Conservation (phyloP, 805 yeast species). For the Blastobotrys attinorum region DNA sequence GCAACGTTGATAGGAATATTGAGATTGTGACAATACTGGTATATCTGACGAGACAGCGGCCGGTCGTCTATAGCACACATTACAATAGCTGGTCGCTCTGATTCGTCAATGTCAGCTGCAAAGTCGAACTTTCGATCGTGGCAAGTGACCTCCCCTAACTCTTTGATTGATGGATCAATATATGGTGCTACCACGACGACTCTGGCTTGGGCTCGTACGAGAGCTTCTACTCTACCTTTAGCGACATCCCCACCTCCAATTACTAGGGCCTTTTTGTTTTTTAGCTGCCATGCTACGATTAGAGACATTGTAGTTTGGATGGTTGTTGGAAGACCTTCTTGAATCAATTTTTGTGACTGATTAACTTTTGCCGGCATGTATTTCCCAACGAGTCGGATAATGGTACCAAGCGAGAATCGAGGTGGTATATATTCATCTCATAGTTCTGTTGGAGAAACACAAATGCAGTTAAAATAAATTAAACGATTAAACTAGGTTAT, state of each 20-base stretch:
- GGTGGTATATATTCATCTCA: too few relatives aligned
- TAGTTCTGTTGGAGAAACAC: too few relatives aligned
- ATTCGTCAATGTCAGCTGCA: slow-evolving; percentile 24
- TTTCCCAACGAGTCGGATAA: too few relatives aligned
- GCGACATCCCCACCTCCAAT: slow-evolving; percentile 71
- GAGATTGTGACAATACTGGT: slow-evolving; percentile 39
- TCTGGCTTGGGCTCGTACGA: slow-evolving; percentile 61
- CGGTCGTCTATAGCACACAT: slow-evolving; percentile 73
- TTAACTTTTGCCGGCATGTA: too few relatives aligned
- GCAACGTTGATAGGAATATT: slow-evolving; percentile 65
- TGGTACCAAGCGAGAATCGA: too few relatives aligned
- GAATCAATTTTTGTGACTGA: too few relatives aligned
- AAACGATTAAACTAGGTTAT: too few relatives aligned
- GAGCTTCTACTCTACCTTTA: slow-evolving; percentile 55
- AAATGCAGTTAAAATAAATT: too few relatives aligned
- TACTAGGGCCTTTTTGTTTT: slow-evolving; percentile 54
- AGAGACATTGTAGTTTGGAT: slow-evolving; percentile 2
- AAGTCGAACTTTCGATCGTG: slow-evolving; percentile 10
- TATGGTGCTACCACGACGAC: slow-evolving; percentile 55
- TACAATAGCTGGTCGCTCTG: slow-evolving; percentile 51
- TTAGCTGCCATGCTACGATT: slow-evolving; percentile 16
- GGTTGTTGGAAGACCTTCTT: too few relatives aligned
- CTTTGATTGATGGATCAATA: slow-evolving; percentile 16
- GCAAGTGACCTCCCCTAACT: slow-evolving; percentile 21
- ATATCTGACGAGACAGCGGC: slow-evolving; percentile 46